Conservation (phyloP, 371 early-diverging fungal species). For the Gilbertella persicaria region DNA sequence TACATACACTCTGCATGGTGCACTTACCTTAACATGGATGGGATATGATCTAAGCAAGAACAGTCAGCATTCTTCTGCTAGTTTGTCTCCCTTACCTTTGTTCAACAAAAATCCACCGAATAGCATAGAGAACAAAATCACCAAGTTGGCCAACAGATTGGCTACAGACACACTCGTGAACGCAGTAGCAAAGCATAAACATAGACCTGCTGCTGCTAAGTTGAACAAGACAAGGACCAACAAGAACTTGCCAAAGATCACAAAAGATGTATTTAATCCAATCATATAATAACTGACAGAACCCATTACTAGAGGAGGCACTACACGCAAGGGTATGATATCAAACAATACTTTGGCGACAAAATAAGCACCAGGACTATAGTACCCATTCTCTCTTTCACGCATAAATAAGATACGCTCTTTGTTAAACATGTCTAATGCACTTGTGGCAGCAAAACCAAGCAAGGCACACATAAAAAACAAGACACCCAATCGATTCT, state of each 20-base stretch:
- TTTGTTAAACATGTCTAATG: conserved; percentile 69
- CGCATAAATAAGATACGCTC: conserved; percentile 77
- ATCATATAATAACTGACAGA: conserved; percentile 85
- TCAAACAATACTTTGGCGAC: conserved; percentile 80
- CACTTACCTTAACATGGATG: conserved; percentile 41
- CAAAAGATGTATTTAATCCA: conserved; percentile 62
- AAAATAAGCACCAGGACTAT: conserved; percentile 73
- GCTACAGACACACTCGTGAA: conserved; percentile 75
- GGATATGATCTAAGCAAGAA: conserved; percentile 40
- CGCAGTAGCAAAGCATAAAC: conserved; percentile 76
- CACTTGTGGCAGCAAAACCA: conserved; percentile 75
- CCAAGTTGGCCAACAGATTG: conserved; percentile 73
- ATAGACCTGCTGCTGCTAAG: conserved; percentile 74
- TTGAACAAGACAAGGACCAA: conserved; percentile 84
- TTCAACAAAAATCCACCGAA: conserved; percentile 90
- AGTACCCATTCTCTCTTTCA: conserved; percentile 85
- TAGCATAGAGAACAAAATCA: conserved; percentile 86
- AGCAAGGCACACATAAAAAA: conserved; percentile 85
- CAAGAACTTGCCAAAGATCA: conserved; percentile 76
- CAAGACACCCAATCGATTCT: conserved; percentile 80
- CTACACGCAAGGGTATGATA: conserved; percentile 74
- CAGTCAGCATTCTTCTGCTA: neutral
- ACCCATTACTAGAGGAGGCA: conserved; percentile 86
- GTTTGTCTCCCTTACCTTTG: conserved; percentile 50
- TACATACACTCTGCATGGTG: neutral